Evolutionary conservation across 495 filamentous ascomycete genomes (phyloP), one percentile per base, ranked within the genome.

Genomic region (Podospora appendiculata): DNA sequence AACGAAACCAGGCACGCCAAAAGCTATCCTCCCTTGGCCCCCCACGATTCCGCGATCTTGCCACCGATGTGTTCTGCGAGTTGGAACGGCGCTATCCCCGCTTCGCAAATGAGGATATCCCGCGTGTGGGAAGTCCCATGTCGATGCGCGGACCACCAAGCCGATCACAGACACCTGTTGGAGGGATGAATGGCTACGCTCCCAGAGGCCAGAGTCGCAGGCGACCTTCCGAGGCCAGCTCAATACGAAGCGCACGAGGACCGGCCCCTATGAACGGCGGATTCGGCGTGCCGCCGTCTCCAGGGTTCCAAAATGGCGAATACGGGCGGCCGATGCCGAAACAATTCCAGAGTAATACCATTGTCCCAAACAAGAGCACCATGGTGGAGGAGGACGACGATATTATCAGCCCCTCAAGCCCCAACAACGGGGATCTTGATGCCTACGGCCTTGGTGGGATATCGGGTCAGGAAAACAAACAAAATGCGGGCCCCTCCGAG

Each of bases 381-480:
- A 90, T 98, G 86, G 87, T 97, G 13, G 93, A 98, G 65, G 93
- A 98, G 67, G 93, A 95, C 55, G 91, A 94, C 55, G 86, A 90
- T 58, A 73, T 50, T 7, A 43, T 59, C 35, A 69, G 63, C 40
- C 66, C 64, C 2, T 50, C 47, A 34, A 67, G 60, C 42, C 58
- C 70, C 13, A 56, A 70, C 4, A 68, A 72, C 12, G 79, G 82
- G 16, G 85, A 86, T 51, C 70, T 76, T 46, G 83, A 87, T 50
- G 79, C 68, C 73, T 84, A 34, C 86, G 87, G 70, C 78, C 75
- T 49, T 55, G 85, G 44, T 76, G 86, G 62, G 72, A 70, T 48
- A 59, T 59, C 64, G 51, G 71, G 72, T 18, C 67, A 69, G 39
- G 72, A 74, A 48, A 88, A 81, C 46, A 78, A 83, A 54, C 77